phyloP scores from a whole-genome alignment of 129 eudicot species.

The Pulicaria dysenterica region DNA sequence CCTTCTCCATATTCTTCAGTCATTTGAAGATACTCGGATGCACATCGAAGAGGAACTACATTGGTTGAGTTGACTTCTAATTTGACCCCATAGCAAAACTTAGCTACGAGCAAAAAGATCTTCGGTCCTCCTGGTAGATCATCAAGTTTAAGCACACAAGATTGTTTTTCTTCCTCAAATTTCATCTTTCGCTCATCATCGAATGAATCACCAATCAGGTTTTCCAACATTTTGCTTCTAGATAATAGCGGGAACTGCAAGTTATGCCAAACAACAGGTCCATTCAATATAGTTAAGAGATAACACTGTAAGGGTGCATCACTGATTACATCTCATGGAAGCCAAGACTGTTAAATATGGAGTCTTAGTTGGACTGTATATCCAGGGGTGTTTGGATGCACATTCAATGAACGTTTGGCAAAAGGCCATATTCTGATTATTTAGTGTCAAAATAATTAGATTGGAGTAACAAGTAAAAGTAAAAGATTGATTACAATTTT shows the following conservation, averaged over 20 bases:
- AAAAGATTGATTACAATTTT: too few species aligned
- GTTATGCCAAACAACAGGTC: slow-evolving; percentile 10
- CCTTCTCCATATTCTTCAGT: slow-evolving; percentile 66
- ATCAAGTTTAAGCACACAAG: slow-evolving; percentile 46
- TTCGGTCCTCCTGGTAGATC: slow-evolving; percentile 72
- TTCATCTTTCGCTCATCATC: slow-evolving; percentile 40
- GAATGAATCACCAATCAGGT: slow-evolving; percentile 43
- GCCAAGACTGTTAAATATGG: too few species aligned
- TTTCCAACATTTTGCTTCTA: slow-evolving; percentile 59
- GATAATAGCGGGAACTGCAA: slow-evolving; percentile 73
- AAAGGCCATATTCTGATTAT: too few species aligned
- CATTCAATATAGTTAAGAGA: background rate
- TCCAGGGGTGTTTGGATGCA: too few species aligned
- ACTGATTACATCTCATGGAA: too few species aligned
- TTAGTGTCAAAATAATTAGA: background rate
- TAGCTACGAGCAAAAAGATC: slow-evolving; percentile 60
- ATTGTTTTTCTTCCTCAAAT: slow-evolving; percentile 34
- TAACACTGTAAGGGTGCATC: slow-evolving; percentile 1
- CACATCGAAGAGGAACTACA: slow-evolving; percentile 63
- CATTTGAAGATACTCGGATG: slow-evolving; percentile 78
- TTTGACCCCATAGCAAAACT: slow-evolving; percentile 68
- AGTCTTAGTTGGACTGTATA: too few species aligned
- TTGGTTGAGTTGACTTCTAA: slow-evolving; percentile 54
- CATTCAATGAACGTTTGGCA: too few species aligned
- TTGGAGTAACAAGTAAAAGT: too few species aligned